phyloP scores from a whole-genome alignment of 2,329 filamentous ascomycete species.

The Aspergillaceae sp. region DNA sequence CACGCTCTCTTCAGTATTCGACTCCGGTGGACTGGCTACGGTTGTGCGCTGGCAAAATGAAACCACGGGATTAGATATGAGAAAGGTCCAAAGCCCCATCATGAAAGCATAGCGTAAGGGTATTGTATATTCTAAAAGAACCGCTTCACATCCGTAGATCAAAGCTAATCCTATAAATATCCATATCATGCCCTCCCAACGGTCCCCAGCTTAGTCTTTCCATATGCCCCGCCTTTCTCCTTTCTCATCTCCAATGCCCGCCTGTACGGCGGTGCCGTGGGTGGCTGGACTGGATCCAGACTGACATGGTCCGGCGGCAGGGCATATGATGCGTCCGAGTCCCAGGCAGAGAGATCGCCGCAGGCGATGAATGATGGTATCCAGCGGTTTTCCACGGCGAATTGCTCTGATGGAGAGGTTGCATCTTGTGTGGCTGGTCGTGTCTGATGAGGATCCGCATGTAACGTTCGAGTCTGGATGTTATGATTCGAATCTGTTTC shows the following conservation, averaged over 20 bases:
- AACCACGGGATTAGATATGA: no score
- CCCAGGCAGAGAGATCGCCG: conserved; percentile 87
- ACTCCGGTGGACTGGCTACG: no score
- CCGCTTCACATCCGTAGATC: no score
- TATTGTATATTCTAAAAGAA: no score
- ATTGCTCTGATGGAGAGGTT: conserved; percentile 10
- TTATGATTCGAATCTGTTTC: conserved; percentile 10
- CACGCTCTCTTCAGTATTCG: no score
- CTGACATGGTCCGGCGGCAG: conserved; percentile 79
- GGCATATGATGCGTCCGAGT: conserved; percentile 89
- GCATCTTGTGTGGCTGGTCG: conserved; percentile 13
- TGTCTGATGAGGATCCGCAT: conserved; percentile 20
- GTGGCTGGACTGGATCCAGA: conserved; percentile 86
- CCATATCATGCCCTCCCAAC: conserved; percentile 15
- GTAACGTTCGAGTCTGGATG: conserved; percentile 26
- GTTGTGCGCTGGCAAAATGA: no score
- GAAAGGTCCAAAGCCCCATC: no score
- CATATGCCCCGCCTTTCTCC: conserved; percentile 65
- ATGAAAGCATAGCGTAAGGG: no score
- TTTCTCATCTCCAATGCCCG: conserved; percentile 77
- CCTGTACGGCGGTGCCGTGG: conserved; percentile 92
- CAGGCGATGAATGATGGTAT: conserved; percentile 96
- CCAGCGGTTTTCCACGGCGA: conserved; percentile 54
- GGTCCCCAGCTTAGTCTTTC: conserved; percentile 52
- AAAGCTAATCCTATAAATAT: no score